Evolutionary conservation across 441 rosid genomes (phyloP).

Genomic region (Erodium trifolium): DNA sequence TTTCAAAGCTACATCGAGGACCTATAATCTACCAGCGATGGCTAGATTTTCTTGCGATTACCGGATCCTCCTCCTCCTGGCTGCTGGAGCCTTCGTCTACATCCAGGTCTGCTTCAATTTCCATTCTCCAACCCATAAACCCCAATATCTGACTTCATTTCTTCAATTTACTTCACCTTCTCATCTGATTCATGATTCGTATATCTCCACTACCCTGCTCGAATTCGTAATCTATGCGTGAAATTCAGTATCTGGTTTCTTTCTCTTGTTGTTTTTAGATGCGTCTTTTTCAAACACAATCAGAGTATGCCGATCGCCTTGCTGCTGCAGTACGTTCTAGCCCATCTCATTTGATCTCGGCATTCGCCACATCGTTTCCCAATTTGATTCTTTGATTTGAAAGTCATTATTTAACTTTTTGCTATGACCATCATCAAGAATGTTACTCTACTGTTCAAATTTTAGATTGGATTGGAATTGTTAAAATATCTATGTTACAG

Average conservation of each 20-base stretch:
- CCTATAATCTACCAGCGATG: slow-evolving; percentile 17
- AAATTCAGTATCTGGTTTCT: background rate
- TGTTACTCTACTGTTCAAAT: background rate
- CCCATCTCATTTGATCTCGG: background rate
- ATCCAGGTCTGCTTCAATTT: slow-evolving; percentile 43
- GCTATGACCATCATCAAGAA: background rate
- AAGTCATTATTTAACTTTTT: background rate
- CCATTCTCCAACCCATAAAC: background rate
- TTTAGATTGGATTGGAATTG: background rate
- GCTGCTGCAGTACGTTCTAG: slow-evolving; percentile 53
- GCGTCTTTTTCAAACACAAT: slow-evolving; percentile 78
- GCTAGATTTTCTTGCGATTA: slow-evolving; percentile 53
- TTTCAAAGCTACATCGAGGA: no score
- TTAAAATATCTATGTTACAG: background rate
- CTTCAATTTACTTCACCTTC: background rate
- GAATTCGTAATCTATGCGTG: background rate
- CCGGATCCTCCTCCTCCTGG: slow-evolving; percentile 71
- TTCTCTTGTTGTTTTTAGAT: slow-evolving; percentile 32
- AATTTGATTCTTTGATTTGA: background rate
- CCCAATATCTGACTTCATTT: background rate
- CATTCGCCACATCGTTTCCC: slow-evolving; percentile 7
- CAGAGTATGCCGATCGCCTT: slow-evolving; percentile 75
- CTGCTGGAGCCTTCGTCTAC: slow-evolving; percentile 64
- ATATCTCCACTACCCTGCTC: slow-evolving; percentile 4
- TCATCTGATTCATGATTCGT: background rate